Conservation (phyloP, 179 eudicot species). For the Vitellaria paradoxa region DNA sequence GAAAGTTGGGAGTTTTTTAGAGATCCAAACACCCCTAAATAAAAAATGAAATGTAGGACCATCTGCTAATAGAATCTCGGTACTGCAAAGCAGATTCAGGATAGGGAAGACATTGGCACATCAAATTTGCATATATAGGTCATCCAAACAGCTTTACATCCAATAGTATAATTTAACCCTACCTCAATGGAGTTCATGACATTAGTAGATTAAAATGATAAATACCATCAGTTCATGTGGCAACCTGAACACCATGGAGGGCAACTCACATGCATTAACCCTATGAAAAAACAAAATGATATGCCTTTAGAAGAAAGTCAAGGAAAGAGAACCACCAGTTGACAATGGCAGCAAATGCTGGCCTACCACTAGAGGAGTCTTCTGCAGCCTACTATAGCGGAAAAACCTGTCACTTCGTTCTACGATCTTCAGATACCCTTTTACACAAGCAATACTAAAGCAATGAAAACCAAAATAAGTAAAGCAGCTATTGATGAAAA, state of each 20-base stretch:
- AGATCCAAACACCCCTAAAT: too few relatives aligned
- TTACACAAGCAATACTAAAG: slow-evolving; percentile 10
- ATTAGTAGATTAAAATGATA: background rate
- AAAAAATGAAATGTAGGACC: background rate
- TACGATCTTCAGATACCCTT: slow-evolving; percentile 6
- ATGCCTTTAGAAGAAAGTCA: slow-evolving; percentile 8
- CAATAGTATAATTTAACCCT: slow-evolving; percentile 5
- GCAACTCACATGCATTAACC: background rate
- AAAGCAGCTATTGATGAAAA: slow-evolving; percentile 1
- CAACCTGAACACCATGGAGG: background rate
- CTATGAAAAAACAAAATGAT: background rate
- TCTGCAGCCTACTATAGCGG: background rate
- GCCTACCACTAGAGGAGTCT: background rate
- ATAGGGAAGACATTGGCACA: background rate
- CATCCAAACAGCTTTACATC: slow-evolving; percentile 14
- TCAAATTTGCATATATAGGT: slow-evolving; percentile 12
- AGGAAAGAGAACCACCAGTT: background rate
- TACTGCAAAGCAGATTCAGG: background rate
- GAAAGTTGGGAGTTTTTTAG: too few relatives aligned
- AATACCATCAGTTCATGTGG: background rate
- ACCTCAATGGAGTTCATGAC: slow-evolving; percentile 1
- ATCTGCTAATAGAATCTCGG: background rate
- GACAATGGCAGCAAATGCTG: slow-evolving; percentile 4
- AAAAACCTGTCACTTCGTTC: slow-evolving; percentile 4
- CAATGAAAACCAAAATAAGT: slow-evolving; percentile 5